These are phyloP conservation scores for Fallopia convolvulus DNA, from an alignment of 148 eudicot genomes.

Conservation along the genomic window DNA sequence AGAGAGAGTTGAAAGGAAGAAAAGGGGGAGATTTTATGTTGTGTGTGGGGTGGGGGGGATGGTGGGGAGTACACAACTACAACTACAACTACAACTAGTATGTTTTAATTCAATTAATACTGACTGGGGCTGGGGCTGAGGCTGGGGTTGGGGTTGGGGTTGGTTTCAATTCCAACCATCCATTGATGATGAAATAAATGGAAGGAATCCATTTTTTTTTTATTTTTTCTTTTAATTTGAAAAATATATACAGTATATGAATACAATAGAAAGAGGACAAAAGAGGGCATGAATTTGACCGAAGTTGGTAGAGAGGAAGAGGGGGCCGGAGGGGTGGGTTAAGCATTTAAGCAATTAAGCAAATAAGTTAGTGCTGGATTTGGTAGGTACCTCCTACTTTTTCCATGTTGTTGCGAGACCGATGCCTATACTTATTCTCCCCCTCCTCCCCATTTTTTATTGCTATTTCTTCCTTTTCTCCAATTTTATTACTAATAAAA, in stretches of 20 bases:
- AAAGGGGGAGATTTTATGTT: not conserved
- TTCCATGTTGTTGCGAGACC: not conserved
- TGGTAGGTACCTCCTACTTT: constrained; percentile 28
- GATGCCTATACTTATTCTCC: too few species aligned
- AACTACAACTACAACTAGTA: too few species aligned
- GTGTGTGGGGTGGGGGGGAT: not conserved
- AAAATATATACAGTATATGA: not conserved
- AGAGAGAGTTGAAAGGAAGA: constrained; percentile 22
- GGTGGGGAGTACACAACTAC: not conserved
- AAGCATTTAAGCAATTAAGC: not conserved
- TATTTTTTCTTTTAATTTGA: too few species aligned
- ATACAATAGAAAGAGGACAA: not conserved
- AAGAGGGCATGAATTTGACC: constrained; percentile 12
- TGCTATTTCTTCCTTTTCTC: too few species aligned
- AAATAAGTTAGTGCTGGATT: constrained; percentile 40
- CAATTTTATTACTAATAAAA: too few species aligned
- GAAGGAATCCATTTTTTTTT: not conserved
- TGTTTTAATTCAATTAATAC: not conserved
- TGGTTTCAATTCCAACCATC: too few species aligned
- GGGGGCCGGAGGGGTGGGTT: too few species aligned
- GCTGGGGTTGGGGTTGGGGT: too few species aligned
- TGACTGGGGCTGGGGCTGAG: too few species aligned
- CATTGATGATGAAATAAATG: too few species aligned
- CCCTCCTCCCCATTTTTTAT: too few species aligned
- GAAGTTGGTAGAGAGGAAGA: constrained; percentile 11